Evolutionary conservation across 768 basidiomycete genomes (phyloP).

Genomic region (Russula vinacea): DNA sequence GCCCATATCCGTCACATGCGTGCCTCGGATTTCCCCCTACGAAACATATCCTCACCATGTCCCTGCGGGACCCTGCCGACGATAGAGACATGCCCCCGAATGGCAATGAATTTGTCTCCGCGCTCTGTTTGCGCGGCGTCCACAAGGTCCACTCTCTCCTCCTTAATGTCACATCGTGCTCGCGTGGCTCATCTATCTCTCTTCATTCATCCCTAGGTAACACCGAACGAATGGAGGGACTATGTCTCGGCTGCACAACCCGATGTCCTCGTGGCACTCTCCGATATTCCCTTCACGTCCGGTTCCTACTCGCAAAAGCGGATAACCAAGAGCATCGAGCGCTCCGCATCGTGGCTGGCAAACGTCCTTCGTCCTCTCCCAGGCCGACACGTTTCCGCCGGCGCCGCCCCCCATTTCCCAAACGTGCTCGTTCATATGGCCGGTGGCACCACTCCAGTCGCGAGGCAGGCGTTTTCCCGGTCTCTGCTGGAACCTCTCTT

Average conservation of each 20-base stretch:
- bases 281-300: slow-evolving; percentile 63
- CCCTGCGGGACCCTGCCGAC: slow-evolving; percentile 64
- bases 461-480: slow-evolving; percentile 62
- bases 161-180: slow-evolving; percentile 13
- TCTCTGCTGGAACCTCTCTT: slow-evolving; percentile 55
- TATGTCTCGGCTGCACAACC: slow-evolving; percentile 56
- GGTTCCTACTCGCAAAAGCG: slow-evolving; percentile 76
- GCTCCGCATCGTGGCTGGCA: slow-evolving; percentile 62
- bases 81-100: slow-evolving; percentile 70
- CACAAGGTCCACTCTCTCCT: slow-evolving; percentile 49
- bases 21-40: slow-evolving; percentile 56
- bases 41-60: slow-evolving; percentile 55
- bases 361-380: slow-evolving; percentile 45
- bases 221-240: slow-evolving; percentile 51
- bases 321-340: slow-evolving; percentile 68
- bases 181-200: background rate
- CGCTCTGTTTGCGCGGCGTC: slow-evolving; percentile 63
- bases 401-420: slow-evolving; percentile 31
- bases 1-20: slow-evolving; percentile 54
- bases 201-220: slow-evolving; percentile 47
- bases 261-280: slow-evolving; percentile 67
- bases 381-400: slow-evolving; percentile 9
- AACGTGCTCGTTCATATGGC: slow-evolving; percentile 68
- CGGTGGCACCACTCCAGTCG: slow-evolving; percentile 53
- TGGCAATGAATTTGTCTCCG: slow-evolving; percentile 53